A percentile compares a stretch with the other conserved stretches of the same genome.
Conservation (phyloP, 129 eudicot genomes). For the Deinandra increscens region DNA sequence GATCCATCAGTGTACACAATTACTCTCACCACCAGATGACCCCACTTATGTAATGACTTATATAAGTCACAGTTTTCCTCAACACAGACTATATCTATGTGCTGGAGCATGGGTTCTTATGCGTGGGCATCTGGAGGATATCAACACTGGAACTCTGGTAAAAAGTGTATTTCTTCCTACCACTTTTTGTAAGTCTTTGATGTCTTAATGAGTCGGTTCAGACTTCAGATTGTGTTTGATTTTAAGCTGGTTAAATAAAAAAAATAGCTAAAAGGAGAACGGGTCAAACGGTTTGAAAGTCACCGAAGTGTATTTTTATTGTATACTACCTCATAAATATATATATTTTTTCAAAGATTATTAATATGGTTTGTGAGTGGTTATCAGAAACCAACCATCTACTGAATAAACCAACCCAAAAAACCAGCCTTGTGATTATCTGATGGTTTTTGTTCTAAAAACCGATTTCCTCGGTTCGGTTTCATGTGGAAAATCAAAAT, state of each 20-base stretch:
- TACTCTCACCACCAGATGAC: conserved; percentile 78
- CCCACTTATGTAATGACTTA: conserved; percentile 80
- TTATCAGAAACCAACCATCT: too few relatives aligned
- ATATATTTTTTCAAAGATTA: too few relatives aligned
- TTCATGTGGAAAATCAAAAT: not conserved
- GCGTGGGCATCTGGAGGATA: conserved; percentile 86
- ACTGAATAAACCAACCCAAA: too few relatives aligned
- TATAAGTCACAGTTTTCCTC: conserved; percentile 68
- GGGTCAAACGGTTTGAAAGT: not conserved
- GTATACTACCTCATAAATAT: not conserved
- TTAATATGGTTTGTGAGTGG: too few relatives aligned
- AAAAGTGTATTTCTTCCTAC: not conserved
- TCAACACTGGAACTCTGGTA: conserved; percentile 78
- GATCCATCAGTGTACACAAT: conserved; percentile 87
- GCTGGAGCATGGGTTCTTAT: conserved; percentile 95
- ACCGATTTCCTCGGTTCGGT: not conserved
- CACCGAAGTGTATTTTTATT: not conserved
- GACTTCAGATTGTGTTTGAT: not conserved
- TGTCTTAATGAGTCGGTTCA: not conserved
- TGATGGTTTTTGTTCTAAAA: too few relatives aligned
- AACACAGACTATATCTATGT: conserved; percentile 80
- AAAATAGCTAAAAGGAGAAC: not conserved
- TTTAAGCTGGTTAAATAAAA: not conserved
- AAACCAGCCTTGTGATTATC: too few relatives aligned
- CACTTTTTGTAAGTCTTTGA: not conserved